phyloP scores from a whole-genome alignment of 208 protist genomes.

The Trypanosoma rangeli region DNA sequence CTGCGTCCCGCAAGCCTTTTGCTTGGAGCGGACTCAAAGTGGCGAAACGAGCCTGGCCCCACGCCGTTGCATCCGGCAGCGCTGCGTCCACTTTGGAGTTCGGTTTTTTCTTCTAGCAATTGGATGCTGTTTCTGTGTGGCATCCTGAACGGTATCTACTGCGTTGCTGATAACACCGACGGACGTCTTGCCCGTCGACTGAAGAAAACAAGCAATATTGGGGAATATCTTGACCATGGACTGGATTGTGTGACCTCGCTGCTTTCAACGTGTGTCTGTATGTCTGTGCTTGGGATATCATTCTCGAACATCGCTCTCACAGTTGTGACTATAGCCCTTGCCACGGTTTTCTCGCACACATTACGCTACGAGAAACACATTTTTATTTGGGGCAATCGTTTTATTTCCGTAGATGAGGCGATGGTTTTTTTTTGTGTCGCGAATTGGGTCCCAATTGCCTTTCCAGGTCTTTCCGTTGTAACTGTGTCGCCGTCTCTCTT shows the following conservation, averaged over 20 bases:
- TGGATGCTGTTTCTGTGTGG: constrained; percentile 63
- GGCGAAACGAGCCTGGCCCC: constrained; percentile 6
- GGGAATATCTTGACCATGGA: constrained; percentile 92
- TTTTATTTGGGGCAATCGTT: constrained; percentile 87
- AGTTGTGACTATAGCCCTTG: constrained; percentile 59
- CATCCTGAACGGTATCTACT: constrained; percentile 83
- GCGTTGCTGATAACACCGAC: constrained; percentile 89
- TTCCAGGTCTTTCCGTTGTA: constrained; percentile 44
- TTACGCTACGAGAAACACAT: constrained; percentile 80
- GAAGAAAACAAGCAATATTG: constrained; percentile 67
- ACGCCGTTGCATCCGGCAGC: constrained; percentile 45
- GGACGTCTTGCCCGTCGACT: constrained; percentile 85
- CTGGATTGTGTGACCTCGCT: constrained; percentile 92
- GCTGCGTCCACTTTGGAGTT: constrained; percentile 44
- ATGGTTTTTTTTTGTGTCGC: constrained; percentile 86
- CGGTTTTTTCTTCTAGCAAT: constrained; percentile 32
- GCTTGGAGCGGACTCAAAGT: constrained; percentile 20
- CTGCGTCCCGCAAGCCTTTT: constrained; percentile 49
- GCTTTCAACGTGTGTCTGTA: constrained; percentile 61
- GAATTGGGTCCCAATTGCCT: constrained; percentile 67
- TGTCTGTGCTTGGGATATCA: constrained; percentile 56
- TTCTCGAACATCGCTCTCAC: constrained; percentile 72
- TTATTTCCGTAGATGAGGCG: constrained; percentile 86
- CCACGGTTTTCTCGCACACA: constrained; percentile 80
- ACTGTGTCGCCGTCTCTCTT: constrained; percentile 33